Evolutionary conservation across 2,329 filamentous ascomycete genomes (phyloP).

Genomic region (Pseudocercospora pini-densiflorae): DNA sequence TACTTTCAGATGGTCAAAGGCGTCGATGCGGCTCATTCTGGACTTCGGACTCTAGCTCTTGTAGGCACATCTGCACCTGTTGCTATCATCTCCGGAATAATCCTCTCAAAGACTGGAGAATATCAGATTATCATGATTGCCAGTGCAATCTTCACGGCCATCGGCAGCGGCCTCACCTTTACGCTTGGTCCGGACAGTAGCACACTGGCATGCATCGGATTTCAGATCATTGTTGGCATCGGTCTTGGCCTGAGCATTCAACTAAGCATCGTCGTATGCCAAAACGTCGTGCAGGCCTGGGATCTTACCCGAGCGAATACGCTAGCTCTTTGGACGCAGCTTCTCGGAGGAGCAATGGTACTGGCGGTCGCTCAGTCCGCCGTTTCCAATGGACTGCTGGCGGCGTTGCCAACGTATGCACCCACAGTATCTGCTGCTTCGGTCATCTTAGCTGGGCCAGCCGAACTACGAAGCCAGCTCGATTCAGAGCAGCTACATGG

Average conservation of each 20-base stretch:
- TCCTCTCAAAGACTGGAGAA: constrained; percentile 19
- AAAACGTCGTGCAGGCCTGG: constrained; percentile 39
- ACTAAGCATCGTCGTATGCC: constrained; percentile 45
- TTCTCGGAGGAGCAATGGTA: constrained; percentile 46
- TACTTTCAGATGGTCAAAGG: constrained; percentile 58
- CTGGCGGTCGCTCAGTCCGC: constrained; percentile 46
- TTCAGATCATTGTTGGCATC: constrained; percentile 38
- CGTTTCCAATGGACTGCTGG: constrained; percentile 49
- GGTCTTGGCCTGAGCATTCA: constrained; percentile 44
- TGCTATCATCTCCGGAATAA: constrained; percentile 15
- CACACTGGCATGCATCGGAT: constrained; percentile 38
- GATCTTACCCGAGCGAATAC: constrained; percentile 46
- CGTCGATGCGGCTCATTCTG: constrained; percentile 28
- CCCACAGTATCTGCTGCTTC: constrained; percentile 46
- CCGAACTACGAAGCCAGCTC: constrained; percentile 60
- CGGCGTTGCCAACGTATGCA: constrained; percentile 41
- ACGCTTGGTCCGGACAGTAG: constrained; percentile 32
- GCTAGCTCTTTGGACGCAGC: constrained; percentile 47
- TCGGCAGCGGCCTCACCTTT: constrained; percentile 26
- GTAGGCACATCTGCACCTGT: constrained; percentile 14
- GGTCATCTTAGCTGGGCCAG: constrained; percentile 57
- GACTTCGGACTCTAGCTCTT: constrained; percentile 40
- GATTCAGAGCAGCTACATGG: constrained; percentile 46
- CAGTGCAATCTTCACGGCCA: constrained; percentile 13
- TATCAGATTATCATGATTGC: constrained; percentile 23